phyloP scores from a whole-genome alignment of 192 early-diverging fungal species.

The Chytriomyces sp. region DNA sequence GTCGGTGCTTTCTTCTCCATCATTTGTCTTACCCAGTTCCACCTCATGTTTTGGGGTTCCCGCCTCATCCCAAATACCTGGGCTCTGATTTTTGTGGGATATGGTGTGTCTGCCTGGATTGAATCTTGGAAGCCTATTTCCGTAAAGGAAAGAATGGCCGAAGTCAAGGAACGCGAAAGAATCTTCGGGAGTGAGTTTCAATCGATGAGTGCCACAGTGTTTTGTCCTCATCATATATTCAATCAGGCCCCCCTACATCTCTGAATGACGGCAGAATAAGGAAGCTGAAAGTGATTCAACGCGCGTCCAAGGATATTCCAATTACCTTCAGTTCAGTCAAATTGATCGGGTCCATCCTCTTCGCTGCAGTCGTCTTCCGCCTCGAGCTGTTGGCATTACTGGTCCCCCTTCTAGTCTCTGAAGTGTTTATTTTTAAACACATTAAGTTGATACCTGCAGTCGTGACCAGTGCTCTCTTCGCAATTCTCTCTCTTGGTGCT shows the following conservation, averaged over 20 bases:
- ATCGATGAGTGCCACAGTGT: conserved; percentile 76
- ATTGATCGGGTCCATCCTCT: conserved; percentile 15
- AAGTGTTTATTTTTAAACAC: conserved; percentile 34
- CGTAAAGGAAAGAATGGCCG: conserved; percentile 10
- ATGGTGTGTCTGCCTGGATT: conserved; percentile 12
- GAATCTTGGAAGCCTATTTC: conserved; percentile 18
- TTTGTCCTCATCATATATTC: conserved; percentile 84
- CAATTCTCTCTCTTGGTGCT: conserved; percentile 27
- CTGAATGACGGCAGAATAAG: conserved; percentile 48
- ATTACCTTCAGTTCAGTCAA: neutral
- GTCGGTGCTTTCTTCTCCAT: conserved; percentile 55
- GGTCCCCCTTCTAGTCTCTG: conserved; percentile 43
- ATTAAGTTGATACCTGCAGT: conserved; percentile 21
- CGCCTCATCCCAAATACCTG: conserved; percentile 87
- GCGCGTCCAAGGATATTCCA: neutral
- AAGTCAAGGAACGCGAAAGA: neutral
- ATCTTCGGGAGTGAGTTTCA: conserved; percentile 30
- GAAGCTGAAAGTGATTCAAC: neutral
- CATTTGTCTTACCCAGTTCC: conserved; percentile 75
- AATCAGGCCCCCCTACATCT: conserved; percentile 81
- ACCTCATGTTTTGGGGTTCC: conserved; percentile 85
- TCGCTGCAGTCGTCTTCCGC: conserved; percentile 59
- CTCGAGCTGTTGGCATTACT: conserved; percentile 61
- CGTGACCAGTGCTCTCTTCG: neutral
- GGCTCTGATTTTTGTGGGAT: conserved; percentile 69